Evolutionary conservation across 2,329 filamentous ascomycete genomes (phyloP), one percentile per base, ranked within the genome.

Genomic region (Colletotrichum falcatum): DNA sequence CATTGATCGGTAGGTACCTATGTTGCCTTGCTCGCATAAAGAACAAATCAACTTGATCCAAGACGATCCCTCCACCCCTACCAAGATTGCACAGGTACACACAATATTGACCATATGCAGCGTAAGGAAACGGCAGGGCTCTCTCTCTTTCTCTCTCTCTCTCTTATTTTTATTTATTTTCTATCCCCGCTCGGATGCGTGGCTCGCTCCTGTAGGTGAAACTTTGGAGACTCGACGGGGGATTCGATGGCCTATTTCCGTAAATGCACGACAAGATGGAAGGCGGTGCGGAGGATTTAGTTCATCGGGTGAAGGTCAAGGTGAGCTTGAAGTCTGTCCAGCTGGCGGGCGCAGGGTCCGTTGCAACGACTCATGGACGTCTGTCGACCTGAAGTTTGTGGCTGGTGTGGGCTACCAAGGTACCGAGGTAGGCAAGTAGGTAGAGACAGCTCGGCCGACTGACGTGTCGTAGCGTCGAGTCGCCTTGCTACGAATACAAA

Each of bases 281-380:
- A n/a, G 20, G 30, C 39, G 51, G 30, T 30, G 64, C 37, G 28
- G 56, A 46, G 64, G 64, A 62, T 67, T 66, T 48, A 4, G 42
- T 46, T n/a, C 42, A 53, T 59, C 26, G 53, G 62, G 51, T 28
- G 39, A 51, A 55, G 55, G 42, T 66, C 55, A 51, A 65, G 28
- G 60, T 48, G 51, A 60, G 23, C 26, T 60, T 39, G 66, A 65
- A 42, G 62, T 66, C 63, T 66, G 62, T 49, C 16, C 39, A 18
- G 23, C 20, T 14, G 23, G 44, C 39, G 30, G 53, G 35, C 59
- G 30, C 44, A 49, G 59, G 44, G 33, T 55, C 51, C 53, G 30
- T n/a, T 12, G 28, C 33, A 9, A 61, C 59, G 44, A 28, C 44
- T 37, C 44, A 11, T 49, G 44, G n/a, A 28, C 44, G 35, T 46